Evolutionary conservation across 164 flowering plant species (phyloP).

Genomic region (Echeveria elegans): DNA sequence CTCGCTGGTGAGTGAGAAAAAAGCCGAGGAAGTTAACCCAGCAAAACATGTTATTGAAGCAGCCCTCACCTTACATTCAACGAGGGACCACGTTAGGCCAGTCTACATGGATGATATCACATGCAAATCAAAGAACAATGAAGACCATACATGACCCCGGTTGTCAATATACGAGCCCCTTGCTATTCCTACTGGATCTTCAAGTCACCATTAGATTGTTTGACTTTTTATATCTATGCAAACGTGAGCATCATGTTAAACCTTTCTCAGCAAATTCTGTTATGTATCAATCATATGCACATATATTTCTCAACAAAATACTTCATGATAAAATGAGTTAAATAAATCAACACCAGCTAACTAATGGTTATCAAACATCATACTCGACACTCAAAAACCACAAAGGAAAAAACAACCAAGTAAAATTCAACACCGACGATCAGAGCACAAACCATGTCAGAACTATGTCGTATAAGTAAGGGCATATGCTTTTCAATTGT

Average conservation of each 20-base stretch:
- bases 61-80: constrained; percentile 61
- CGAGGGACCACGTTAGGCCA: neutral
- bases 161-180: neutral
- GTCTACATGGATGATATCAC: neutral
- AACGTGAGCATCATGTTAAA: no score
- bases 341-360: neutral
- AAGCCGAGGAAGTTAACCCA: constrained; percentile 76
- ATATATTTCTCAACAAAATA: neutral
- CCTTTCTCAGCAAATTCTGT: neutral
- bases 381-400: neutral
- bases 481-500: constrained; percentile 70
- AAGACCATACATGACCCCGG: neutral
- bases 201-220: neutral
- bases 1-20: constrained; percentile 49
- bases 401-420: neutral
- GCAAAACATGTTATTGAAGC: constrained; percentile 92
- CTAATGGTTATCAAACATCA: neutral
- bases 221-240: neutral
- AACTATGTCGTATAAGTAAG: constrained; percentile 33
- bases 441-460: constrained; percentile 51
- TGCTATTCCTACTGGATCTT: neutral
- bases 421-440: constrained; percentile 7
- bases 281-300: neutral
- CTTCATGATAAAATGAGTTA: neutral
- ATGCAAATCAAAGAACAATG: neutral